Conservation (phyloP, 164 flowering plant genomes). For the Vitis cinerea region DNA sequence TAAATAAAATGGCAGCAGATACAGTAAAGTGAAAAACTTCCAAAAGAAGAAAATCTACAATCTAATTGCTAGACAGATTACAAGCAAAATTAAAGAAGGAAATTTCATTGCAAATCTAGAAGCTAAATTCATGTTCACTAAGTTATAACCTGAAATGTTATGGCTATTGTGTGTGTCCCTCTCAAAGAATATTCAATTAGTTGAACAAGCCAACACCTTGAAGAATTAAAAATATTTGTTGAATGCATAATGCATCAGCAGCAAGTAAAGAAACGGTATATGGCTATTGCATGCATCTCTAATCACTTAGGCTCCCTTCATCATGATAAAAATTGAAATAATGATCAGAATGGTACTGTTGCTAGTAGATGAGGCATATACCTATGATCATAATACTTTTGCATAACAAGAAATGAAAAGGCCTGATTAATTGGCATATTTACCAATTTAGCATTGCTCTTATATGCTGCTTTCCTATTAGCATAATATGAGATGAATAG, state of each 20-base stretch:
- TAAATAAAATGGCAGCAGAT: conserved; percentile 11
- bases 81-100: no score
- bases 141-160: no score
- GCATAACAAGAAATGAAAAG: neutral
- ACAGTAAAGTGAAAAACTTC: neutral
- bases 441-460: neutral
- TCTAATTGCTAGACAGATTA: no score
- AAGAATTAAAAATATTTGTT: neutral
- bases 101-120: no score
- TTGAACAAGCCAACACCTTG: no score
- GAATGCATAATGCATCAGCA: neutral
- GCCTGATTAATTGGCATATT: neutral
- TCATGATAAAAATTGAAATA: neutral
- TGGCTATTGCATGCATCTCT: neutral
- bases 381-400: neutral
- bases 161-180: no score
- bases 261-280: neutral
- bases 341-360: neutral
- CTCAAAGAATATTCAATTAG: no score
- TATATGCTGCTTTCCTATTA: no score
- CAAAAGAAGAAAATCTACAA: neutral
- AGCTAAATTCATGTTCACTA: no score
- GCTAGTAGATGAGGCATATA: neutral
- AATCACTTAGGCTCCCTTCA: neutral
- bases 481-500: no score